Evolutionary conservation across 2,329 filamentous ascomycete genomes (phyloP), one percentile per base, ranked within the genome.

Genomic region (Calonectria naviculata): DNA sequence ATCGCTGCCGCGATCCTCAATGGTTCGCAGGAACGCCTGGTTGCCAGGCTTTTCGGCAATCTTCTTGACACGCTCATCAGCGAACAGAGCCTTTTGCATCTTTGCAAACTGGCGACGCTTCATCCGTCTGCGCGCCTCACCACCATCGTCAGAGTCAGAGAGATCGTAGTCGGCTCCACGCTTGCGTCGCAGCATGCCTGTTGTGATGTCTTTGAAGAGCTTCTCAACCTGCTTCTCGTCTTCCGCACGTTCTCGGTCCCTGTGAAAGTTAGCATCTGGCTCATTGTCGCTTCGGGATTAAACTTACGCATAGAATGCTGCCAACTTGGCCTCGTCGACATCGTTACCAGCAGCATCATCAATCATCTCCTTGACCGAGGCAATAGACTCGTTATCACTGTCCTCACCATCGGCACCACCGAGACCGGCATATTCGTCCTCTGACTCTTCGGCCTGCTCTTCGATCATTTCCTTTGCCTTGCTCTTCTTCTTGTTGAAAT

Each of bases 381-480:
- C 92, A 68, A 94, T 91, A 41, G 83, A 84, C 38, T 93, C 93
- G 71, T 94, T 90, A 70, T 95, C 93, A 67, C 92, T 93, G 74
- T 96, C 94, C 75, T 98, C 96, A 71, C 96, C 95, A 82, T 95
- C 96, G 13, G 87, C 93, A 73, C 97, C 97, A 75, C 97, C 97
- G 12, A 99, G 87, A 5, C 97, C 97, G 44, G 95, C 96, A 81
- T 98, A 99, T 82, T 99, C 97, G 81, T 99, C 97, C 80, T 99
- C 97, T 0, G 97, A 99, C 84, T 99, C 97, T 78, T 98, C 94
- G 71, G 97, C 96, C 80, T 97, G 95, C 75, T 98, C 97, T 75
- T 98, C 91, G 42, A 99, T 88, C 89, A 98, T 94, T 28, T 93
- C 92, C 78, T 92, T 95, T 0, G 95, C 96, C 80, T 94, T 92